Evolutionary conservation across 129 eudicot species (phyloP).

Genomic region (Saposhnikovia divaricata): DNA sequence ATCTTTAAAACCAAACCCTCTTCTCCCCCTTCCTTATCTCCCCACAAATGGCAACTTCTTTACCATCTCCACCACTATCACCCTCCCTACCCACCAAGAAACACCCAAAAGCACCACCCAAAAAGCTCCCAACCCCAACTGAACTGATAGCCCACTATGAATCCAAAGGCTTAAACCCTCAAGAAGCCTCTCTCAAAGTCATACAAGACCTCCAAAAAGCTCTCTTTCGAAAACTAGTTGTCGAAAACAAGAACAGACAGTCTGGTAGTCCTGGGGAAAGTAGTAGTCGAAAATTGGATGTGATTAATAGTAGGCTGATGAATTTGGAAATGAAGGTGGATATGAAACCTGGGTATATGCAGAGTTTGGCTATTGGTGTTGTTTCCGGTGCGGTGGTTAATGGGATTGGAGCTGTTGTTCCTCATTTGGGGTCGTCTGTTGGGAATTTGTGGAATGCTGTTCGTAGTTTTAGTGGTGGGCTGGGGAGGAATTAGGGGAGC

Average conservation of each 20-base stretch:
- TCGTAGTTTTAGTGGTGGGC: not conserved
- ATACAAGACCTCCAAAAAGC: conserved; percentile 67
- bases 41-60: not conserved
- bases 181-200: conserved; percentile 65
- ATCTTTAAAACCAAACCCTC: not conserved
- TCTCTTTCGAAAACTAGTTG: conserved; percentile 34
- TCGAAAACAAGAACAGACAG: not conserved
- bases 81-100: not conserved
- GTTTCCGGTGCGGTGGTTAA: conserved; percentile 1
- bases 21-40: not conserved
- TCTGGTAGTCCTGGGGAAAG: not conserved
- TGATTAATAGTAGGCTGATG: conserved; percentile 26
- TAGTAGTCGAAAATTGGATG: conserved; percentile 28
- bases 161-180: conserved; percentile 51
- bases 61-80: not conserved
- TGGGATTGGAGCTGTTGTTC: conserved; percentile 7
- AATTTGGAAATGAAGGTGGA: conserved; percentile 55
- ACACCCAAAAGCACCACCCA: not conserved
- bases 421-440: not conserved
- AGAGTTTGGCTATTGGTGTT: conserved; percentile 25
- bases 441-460: conserved; percentile 15
- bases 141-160: conserved; percentile 29
- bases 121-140: conserved; percentile 2
- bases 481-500: not conserved
- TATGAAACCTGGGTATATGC: conserved; percentile 62